A percentile compares a stretch with the other conserved stretches of the same genome.
Conservation (phyloP, 345 rosid species). For the Acer negundo region DNA sequence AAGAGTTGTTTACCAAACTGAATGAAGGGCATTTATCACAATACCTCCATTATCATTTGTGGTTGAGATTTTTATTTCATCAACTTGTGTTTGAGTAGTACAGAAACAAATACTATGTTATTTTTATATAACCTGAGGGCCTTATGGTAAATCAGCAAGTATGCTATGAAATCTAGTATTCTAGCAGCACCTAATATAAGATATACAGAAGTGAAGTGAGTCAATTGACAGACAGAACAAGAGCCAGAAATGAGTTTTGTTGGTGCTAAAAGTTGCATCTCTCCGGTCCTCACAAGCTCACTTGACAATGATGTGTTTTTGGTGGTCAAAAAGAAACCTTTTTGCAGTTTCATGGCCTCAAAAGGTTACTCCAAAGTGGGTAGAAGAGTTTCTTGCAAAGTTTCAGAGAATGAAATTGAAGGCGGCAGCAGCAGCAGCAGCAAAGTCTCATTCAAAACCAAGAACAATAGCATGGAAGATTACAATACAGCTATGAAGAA, state of each 20-base stretch:
- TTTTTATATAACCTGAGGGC: background rate
- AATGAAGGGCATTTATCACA: too few relatives aligned
- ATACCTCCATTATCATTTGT: background rate
- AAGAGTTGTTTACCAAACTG: too few relatives aligned
- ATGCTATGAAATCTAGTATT: background rate
- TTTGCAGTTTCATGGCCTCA: conserved; percentile 22
- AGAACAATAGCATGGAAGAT: conserved; percentile 56
- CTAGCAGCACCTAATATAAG: background rate
- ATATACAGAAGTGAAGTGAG: background rate
- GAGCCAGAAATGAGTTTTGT: conserved; percentile 32
- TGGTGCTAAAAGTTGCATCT: conserved; percentile 33
- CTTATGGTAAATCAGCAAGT: background rate
- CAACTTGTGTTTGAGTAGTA: background rate
- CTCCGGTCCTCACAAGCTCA: conserved; percentile 22
- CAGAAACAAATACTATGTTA: background rate
- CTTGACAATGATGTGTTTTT: conserved; percentile 22
- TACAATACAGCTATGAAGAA: conserved; percentile 85
- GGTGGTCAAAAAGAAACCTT: conserved; percentile 17
- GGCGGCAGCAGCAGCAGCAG: conserved; percentile 22
- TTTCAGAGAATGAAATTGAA: conserved; percentile 46
- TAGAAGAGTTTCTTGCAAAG: conserved; percentile 39
- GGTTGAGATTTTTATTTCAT: background rate
- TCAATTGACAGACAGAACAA: background rate
- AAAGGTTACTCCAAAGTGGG: conserved; percentile 28
- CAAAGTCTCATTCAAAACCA: conserved; percentile 40